Evolutionary conservation across 2,329 filamentous ascomycete species (phyloP).

Genomic region (Alternaria metachromatica): DNA sequence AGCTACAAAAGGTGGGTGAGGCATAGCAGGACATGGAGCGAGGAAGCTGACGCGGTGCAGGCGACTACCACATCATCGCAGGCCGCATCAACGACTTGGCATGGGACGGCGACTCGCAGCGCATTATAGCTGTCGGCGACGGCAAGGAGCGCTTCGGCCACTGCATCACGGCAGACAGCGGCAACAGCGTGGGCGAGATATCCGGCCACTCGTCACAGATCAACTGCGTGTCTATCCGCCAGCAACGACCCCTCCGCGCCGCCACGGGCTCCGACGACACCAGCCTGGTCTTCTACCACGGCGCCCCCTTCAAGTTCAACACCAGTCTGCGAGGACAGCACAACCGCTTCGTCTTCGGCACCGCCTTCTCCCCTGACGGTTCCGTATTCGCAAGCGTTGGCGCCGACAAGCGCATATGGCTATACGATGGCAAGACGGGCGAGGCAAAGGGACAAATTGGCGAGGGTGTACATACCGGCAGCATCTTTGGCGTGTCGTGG

Average conservation of each 20-base stretch:
- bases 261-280: conserved; percentile 91
- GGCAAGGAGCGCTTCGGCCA: conserved; percentile 93
- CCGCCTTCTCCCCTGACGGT: conserved; percentile 90
- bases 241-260: conserved; percentile 88
- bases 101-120: conserved; percentile 96
- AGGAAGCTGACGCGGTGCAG: conserved; percentile 47
- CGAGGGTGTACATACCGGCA: conserved; percentile 86
- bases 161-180: conserved; percentile 88
- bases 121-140: conserved; percentile 94
- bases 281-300: conserved; percentile 89
- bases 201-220: conserved; percentile 88
- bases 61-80: conserved; percentile 92
- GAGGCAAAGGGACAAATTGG: conserved; percentile 79
- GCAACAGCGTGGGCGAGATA: conserved; percentile 95
- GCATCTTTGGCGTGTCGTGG: conserved; percentile 93
- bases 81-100: conserved; percentile 95
- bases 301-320: conserved; percentile 95
- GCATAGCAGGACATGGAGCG: conserved; percentile 7
- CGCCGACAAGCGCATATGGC: conserved; percentile 88
- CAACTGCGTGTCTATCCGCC: conserved; percentile 88
- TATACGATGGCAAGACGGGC: conserved; percentile 96
- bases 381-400: conserved; percentile 83
- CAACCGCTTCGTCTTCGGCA: conserved; percentile 85
- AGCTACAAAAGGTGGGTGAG: conserved; percentile 72
- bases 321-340: conserved; percentile 80